Conservation (phyloP, 805 yeast species). For the Pichia kluyveri region DNA sequence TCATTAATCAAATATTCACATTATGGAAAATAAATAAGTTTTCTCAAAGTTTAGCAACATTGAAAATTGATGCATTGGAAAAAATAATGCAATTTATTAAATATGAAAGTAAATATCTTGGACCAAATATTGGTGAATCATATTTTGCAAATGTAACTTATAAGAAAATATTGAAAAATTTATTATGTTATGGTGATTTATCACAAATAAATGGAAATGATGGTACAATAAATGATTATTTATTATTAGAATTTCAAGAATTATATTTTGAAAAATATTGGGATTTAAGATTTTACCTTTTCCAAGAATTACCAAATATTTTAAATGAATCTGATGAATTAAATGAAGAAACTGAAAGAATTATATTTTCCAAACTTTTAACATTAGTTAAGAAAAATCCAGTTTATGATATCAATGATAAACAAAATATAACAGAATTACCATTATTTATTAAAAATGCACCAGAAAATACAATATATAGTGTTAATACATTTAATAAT, state of each 20-base stretch:
- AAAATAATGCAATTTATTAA: conserved; percentile 44
- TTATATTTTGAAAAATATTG: conserved; percentile 49
- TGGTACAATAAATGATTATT: conserved; percentile 33
- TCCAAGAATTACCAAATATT: conserved; percentile 34
- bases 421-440: conserved; percentile 21
- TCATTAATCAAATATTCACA: conserved; percentile 35
- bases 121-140: conserved; percentile 42
- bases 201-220: conserved; percentile 35
- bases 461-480: conserved; percentile 31
- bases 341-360: conserved; percentile 11
- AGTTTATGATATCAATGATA: conserved; percentile 26
- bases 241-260: conserved; percentile 42
- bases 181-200: conserved; percentile 25
- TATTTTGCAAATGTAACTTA: conserved; percentile 55
- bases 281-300: conserved; percentile 74
- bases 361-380: conserved; percentile 32
- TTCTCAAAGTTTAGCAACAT: conserved; percentile 29
- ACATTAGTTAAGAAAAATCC: conserved; percentile 27
- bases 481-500: conserved; percentile 38
- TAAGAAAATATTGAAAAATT: conserved; percentile 29
- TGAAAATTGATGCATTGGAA: conserved; percentile 49
- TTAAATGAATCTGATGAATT: conserved; percentile 2
- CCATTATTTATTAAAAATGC: conserved; percentile 30
- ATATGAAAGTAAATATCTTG: conserved; percentile 46
- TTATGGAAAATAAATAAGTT: conserved; percentile 31